Evolutionary conservation across 2,329 filamentous ascomycete genomes (phyloP).

Genomic region (Torrubiella hemipterigena): DNA sequence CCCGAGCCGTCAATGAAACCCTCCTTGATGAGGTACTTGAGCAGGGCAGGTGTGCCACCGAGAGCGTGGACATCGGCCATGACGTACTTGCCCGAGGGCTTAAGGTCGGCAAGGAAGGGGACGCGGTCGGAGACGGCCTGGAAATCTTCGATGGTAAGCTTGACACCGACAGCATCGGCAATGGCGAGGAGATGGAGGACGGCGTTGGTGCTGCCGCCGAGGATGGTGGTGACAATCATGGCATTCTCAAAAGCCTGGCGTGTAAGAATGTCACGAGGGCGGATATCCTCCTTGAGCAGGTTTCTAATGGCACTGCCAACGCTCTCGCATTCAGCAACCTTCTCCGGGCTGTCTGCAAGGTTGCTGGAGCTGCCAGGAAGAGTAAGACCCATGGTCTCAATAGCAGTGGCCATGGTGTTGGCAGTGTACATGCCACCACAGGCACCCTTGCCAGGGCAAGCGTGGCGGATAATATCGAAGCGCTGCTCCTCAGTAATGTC

Average conservation of each 20-base stretch:
- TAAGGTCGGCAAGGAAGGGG: constrained; percentile 71
- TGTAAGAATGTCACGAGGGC: constrained; percentile 67
- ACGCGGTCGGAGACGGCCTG: constrained; percentile 68
- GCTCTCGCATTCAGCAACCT: constrained; percentile 59
- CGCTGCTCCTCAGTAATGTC: constrained; percentile 85
- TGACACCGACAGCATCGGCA: constrained; percentile 68
- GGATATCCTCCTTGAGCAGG: constrained; percentile 64
- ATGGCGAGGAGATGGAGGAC: constrained; percentile 79
- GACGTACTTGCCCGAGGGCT: constrained; percentile 78
- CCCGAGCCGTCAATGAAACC: constrained; percentile 70
- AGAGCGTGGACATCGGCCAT: constrained; percentile 79
- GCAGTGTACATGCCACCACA: constrained; percentile 76
- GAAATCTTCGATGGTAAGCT: constrained; percentile 78
- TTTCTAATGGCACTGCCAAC: constrained; percentile 65
- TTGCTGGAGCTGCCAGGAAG: constrained; percentile 73
- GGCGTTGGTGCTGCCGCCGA: constrained; percentile 76
- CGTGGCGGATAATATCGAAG: constrained; percentile 88
- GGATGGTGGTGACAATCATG: constrained; percentile 73
- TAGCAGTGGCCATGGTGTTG: constrained; percentile 75
- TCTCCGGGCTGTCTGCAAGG: constrained; percentile 61
- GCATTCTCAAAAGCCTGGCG: constrained; percentile 74
- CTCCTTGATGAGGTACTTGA: constrained; percentile 77
- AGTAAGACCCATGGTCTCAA: constrained; percentile 77
- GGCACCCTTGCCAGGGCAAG: constrained; percentile 52
- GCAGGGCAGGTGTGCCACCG: constrained; percentile 74